Base-by-base conservation (phyloP, 1,284 basidiomycete species). In the Tylopilus microsporus region DNA sequence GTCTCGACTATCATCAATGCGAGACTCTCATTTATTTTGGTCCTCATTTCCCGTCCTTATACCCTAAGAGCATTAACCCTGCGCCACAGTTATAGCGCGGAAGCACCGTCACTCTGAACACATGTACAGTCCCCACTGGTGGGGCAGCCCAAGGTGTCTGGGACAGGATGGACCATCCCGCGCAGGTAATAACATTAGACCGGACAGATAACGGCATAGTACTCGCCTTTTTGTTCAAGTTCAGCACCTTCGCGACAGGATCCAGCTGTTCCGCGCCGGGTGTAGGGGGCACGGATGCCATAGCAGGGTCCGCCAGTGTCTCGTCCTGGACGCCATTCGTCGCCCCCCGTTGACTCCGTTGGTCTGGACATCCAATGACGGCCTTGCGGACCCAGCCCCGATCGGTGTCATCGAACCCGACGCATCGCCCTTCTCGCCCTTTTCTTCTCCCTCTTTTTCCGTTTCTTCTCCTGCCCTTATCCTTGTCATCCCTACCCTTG, bases 221-320 rank as follows among this genome's bases (percentile, higher is more conserved):
- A 12, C 52, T 57, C 59, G 92, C 91, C 87, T 97, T 96, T 82
- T 98, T 98, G 70, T 84, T 93, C 70, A 98, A 68, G 73, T 96
- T 97, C 65, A 95, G 81, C 60, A 93, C 83, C 82, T 97, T 98
- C 82, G 91, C 84, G 56, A 82, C 76, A 19, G 92, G 82, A 76
- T 98, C 87, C 70, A 94, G 78, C 64, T 73, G 78, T 66, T 91
- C 86, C 60, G 76, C 75, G 52, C 80, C 82, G 62, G 83, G 79
- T 59, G 87, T 82, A 55, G 79, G 71, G 10, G 84, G 82, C n/a
- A 4, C 25, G 25, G 25, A 25, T 6, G 52, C 60, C 55, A 54
- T 75, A 60, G 63, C 68, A 18, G 72, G 62, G 42, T 72, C 64
- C 48, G 9, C 49, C 7, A 5, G 50, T 2, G 13, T 15, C 15